Percentiles rank a stretch among this genome's conserved stretches.
Evolutionary conservation across 495 filamentous ascomycete genomes (phyloP).

Genomic region (Aspergillus saccharolyticus): DNA sequence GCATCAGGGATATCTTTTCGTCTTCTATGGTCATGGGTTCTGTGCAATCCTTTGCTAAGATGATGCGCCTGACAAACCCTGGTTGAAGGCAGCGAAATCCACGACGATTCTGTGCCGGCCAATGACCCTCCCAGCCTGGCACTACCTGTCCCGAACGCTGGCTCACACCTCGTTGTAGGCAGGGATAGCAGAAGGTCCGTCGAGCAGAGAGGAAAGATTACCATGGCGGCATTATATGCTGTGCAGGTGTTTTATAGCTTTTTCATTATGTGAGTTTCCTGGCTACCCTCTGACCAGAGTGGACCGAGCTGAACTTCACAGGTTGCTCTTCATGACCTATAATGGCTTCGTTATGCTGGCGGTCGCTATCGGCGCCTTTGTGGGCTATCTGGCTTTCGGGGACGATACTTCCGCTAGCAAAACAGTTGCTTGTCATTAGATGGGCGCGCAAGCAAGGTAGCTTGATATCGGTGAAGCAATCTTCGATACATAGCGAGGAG

Average conservation of each 20-base stretch:
- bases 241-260: constrained; percentile 98
- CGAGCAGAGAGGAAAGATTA: constrained; percentile 58
- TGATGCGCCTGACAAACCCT: constrained; percentile 25
- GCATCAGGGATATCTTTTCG: constrained; percentile 4
- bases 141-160: constrained; percentile 39
- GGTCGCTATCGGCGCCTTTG: constrained; percentile 79
- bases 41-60: constrained; percentile 6
- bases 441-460: not conserved
- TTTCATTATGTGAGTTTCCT: constrained; percentile 88
- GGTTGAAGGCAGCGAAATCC: constrained; percentile 43
- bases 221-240: constrained; percentile 81
- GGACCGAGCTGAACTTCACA: constrained; percentile 30
- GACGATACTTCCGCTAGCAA: constrained; percentile 63
- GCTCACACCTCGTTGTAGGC: constrained; percentile 71
- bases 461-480: not conserved
- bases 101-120: constrained; percentile 29
- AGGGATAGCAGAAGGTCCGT: constrained; percentile 41
- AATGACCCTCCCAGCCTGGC: constrained; percentile 18
- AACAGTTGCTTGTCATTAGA: constrained; percentile 84
- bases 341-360: constrained; percentile 96
- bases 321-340: constrained; percentile 99
- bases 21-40: constrained; percentile 7
- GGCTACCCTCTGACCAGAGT: not conserved
- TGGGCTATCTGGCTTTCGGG: constrained; percentile 83
- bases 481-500: not conserved